Evolutionary conservation across 495 filamentous ascomycete species (phyloP), one percentile per base, ranked within the genome.

Genomic region (Tuber brumale): DNA sequence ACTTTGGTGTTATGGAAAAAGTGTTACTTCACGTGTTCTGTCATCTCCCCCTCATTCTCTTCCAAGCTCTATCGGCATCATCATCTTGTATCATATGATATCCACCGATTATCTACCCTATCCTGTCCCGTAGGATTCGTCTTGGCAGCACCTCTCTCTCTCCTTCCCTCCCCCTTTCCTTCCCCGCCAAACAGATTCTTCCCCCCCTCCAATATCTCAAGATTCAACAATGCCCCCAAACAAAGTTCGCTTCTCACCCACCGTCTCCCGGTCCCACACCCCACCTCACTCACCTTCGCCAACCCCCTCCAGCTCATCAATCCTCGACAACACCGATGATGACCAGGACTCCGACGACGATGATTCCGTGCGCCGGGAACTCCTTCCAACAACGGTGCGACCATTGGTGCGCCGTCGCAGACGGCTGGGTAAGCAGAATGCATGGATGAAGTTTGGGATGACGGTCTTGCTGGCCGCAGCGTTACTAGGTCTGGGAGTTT

Each of bases 191-290:
- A 35, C 57, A 4, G 18, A 66, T 66, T 66, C 51, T 31, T 61
- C 31, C 31, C 27, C 51, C 57, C 27, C 31, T 66, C 51, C n/a
- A 66, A 19, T 66, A 35, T 35, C 2, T 18, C 57, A 35, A 35
- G 31, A 27, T 35, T 16, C 27, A 35, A 35, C 57, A 35, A 66
- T 66, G 57, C 57, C 57, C 27, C 57, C 57, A 35, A 70, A 46
- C 37, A 77, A 77, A n/a, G 78, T 79, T 21, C 78, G 76, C n/a
- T 79, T 79, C 73, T 79, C 78, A 21, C 76, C 78, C 21, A 77
- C 77, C 44, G 76, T 79, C 66, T 79, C 76, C 16, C 78, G 78
- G 14, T 75, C 76, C 3, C 78, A 79, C 76, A 2, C 76, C 76
- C n/a, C 72, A 72, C 70, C 57, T 70, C 57, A 72, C 76, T 76